Evolutionary conservation across 352 stramenopile species (phyloP), one percentile per base, ranked within the genome.

Genomic region (Phytophthora cryptogea): DNA sequence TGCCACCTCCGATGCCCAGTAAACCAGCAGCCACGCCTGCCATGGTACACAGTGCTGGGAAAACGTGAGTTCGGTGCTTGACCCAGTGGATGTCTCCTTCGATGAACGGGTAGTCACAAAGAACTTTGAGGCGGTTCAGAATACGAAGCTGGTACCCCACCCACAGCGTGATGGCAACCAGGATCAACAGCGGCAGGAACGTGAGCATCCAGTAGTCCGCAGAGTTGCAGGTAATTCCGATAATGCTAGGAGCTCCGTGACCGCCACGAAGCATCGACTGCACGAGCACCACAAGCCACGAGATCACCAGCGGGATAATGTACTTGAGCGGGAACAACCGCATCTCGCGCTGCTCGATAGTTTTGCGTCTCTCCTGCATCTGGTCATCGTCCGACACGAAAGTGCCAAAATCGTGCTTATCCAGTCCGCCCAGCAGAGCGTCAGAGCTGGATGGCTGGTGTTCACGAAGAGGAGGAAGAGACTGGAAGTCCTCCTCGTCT

Each of bases 41-140:
- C 14, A 98, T 76, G 39, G 90, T 85, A 52, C 95, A 99, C 59
- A 98, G 81, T 0, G 78, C 51, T 5, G 97, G 97, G 76, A 99
- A 99, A 4, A 96, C 61, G 23, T 98, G 71, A 3, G 94, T 96
- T 14, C 89, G 84, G 13, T 64, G 68, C 37, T 72, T 78, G 55
- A 96, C 92, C 96, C 96, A 99, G 77, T 97, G 80, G 20, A 99
- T 94, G 66, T 99, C 97, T 31, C 96, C 96, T 27, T 97, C 78
- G 2, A 86, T 63, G 57, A 98, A 99, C 6, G 60, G 57, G 45
- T 84, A 89, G 40, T 65, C 57, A 20, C 76, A 85, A 5, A 90
- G 57, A 33, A 94, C 83, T 50, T 86, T 85, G 30, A 88, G 66
- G 0, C 85, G 85, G 56, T 92, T 94, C 39, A 81, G 52, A 4